Base-by-base conservation (phyloP, 129 eudicot species). In the Mikania micrantha region DNA sequence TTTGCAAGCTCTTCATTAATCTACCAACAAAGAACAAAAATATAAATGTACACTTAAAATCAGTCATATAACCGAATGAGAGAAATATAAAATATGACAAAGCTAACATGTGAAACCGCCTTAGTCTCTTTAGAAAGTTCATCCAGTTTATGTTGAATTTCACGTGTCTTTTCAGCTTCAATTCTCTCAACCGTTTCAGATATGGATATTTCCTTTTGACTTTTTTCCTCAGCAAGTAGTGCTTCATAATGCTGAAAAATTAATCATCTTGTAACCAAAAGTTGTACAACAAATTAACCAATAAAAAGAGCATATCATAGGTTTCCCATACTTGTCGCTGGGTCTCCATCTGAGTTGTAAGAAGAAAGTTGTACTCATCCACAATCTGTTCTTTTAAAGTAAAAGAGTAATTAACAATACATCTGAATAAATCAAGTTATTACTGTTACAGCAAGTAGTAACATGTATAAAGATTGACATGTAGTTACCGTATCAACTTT, bases 351-450 rank as follows among this genome's bases (percentile, higher is more conserved):
- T 87, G 95, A 63, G 85, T 87, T 41, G 97, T 90, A 66, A 94
- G 90, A 73, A 94, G 97, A 81, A 77, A 79, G 78, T 94, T 89
- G 84, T 89, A 94, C 80, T 94, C 99, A 25, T 87, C 95, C 66
- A 76, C 67, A 64, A 83, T 83, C 99, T 94, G 78, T 45, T 42
- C 4, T 10, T 4, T 19, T 38, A 42, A 48, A 41, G 16, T 12
- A 31, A 40, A 71, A 3, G 35, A 31, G 59, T 24, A 29, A 69
- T 47, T 54, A 83, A 10, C 44, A 28, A 32, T 38, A 4, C 63
- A 40, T 54, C 25, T 32, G 40, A 31, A 62, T 5, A 16, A 28
- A 1, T 64, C 42, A 19, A 60, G 44, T 32, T 32, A 32, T 32
- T 32, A n/a, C n/a, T n/a, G n/a, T n/a, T n/a, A 19, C 29, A 48